Conservation (phyloP, 768 basidiomycete genomes). For the Termitomyces sp. region DNA sequence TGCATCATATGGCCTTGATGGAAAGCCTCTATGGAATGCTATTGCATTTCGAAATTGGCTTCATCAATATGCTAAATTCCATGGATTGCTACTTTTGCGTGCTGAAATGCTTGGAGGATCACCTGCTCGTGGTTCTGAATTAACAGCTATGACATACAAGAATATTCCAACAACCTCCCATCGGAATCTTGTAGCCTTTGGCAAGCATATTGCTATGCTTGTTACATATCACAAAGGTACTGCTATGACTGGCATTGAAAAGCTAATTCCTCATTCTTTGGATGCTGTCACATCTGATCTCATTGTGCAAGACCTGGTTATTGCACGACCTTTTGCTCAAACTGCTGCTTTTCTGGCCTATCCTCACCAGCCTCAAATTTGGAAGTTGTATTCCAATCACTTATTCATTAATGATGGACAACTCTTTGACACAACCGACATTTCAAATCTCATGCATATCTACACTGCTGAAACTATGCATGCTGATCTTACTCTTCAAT, state of each 20-base stretch:
- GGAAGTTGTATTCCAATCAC: not conserved
- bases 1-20: not conserved
- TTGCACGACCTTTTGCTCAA: not conserved
- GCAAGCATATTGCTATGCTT: not conserved
- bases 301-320: not conserved
- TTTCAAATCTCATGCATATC: not conserved
- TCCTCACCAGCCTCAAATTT: rapidly evolving
- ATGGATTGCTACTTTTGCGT: not conserved
- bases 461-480: not conserved
- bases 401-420: not conserved
- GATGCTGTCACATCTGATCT: not conserved
- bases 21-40: not conserved
- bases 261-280: not conserved
- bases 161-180: not conserved
- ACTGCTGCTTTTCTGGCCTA: not conserved
- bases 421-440: not conserved
- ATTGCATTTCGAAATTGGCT: not conserved
- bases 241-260: not conserved
- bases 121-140: not conserved
- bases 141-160: not conserved
- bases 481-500: not conserved
- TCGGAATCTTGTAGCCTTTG: not conserved
- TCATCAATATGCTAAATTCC: not conserved
- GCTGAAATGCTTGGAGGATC: not conserved
- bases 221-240: not conserved